phyloP scores from a whole-genome alignment of 352 stramenopile species.

The Pythium insidiosum region DNA sequence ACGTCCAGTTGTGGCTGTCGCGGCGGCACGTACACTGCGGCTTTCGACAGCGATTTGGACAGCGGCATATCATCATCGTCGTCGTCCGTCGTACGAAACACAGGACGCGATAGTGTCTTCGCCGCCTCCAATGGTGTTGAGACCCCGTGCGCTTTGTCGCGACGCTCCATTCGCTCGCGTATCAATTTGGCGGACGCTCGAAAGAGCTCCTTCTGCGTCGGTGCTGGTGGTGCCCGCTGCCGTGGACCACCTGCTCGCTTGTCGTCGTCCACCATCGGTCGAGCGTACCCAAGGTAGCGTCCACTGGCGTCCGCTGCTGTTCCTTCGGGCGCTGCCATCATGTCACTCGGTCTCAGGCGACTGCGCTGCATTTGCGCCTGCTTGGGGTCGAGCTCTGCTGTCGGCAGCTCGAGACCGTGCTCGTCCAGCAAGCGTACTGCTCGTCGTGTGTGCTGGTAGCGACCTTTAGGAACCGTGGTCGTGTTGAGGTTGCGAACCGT shows the following conservation, averaged over 20 bases:
- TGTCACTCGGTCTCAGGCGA: background rate
- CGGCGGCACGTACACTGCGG: slow-evolving; percentile 5
- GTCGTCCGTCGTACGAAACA: too few relatives aligned
- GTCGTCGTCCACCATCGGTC: background rate
- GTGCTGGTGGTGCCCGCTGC: too few relatives aligned
- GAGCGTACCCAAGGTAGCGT: too few relatives aligned
- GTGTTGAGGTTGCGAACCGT: slow-evolving; percentile 12
- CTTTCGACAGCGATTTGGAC: background rate
- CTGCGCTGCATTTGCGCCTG: slow-evolving; percentile 1
- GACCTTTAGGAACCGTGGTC: slow-evolving; percentile 11
- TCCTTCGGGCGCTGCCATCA: too few relatives aligned
- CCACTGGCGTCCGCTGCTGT: too few relatives aligned
- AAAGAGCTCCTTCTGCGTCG: background rate
- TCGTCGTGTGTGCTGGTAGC: slow-evolving; percentile 9
- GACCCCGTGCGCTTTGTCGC: background rate
- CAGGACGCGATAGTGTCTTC: too few relatives aligned
- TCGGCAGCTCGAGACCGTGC: background rate
- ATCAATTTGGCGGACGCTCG: background rate
- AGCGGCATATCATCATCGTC: background rate
- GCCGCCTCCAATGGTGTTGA: slow-evolving; percentile 2
- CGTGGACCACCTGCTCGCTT: too few relatives aligned
- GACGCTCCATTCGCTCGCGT: background rate
- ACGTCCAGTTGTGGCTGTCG: slow-evolving; percentile 9
- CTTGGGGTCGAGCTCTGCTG: slow-evolving; percentile 3
- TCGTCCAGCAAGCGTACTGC: slow-evolving; percentile 1